A percentile compares a stretch with the other conserved stretches of the same genome.
Evolutionary conservation across 805 yeast species (phyloP).

Genomic region (Metschnikowia koreensis): DNA sequence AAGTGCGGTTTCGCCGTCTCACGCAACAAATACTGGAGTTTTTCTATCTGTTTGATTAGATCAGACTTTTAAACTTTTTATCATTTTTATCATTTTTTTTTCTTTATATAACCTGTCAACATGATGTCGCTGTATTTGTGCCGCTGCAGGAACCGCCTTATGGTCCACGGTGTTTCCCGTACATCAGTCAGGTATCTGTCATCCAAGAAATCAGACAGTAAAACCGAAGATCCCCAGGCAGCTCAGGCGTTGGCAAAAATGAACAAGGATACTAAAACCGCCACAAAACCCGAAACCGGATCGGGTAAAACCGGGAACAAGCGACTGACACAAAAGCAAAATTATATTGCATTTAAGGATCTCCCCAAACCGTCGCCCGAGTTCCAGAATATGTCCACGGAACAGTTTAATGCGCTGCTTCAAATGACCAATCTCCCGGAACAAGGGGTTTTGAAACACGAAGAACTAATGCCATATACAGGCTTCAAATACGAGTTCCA

Average conservation of each 20-base stretch:
- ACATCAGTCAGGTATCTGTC: constrained; percentile 13
- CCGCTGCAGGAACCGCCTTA: neutral
- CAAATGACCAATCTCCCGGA: constrained; percentile 11
- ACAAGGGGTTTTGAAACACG: constrained; percentile 4
- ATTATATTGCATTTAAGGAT: constrained; percentile 29
- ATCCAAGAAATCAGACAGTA: constrained; percentile 16
- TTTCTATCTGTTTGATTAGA: too few species aligned
- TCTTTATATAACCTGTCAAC: neutral
- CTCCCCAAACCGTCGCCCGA: constrained; percentile 32
- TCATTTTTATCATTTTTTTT: neutral
- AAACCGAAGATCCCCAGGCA: constrained; percentile 7
- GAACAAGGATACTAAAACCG: constrained; percentile 5
- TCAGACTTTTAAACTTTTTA: too few species aligned
- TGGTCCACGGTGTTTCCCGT: constrained; percentile 3
- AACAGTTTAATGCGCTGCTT: constrained; percentile 16
- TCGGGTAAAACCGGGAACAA: neutral
- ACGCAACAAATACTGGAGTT: too few species aligned
- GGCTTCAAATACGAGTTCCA: constrained; percentile 11
- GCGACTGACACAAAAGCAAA: constrained; percentile 8
- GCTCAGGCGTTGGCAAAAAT: constrained; percentile 7
- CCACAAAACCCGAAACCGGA: constrained; percentile 3
- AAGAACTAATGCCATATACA: constrained; percentile 1
- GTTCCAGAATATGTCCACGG: constrained; percentile 14
- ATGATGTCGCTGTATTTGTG: constrained; percentile 5
- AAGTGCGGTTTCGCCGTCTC: too few species aligned